Conservation (phyloP, 768 basidiomycete genomes). For the Suillus ampliporus region DNA sequence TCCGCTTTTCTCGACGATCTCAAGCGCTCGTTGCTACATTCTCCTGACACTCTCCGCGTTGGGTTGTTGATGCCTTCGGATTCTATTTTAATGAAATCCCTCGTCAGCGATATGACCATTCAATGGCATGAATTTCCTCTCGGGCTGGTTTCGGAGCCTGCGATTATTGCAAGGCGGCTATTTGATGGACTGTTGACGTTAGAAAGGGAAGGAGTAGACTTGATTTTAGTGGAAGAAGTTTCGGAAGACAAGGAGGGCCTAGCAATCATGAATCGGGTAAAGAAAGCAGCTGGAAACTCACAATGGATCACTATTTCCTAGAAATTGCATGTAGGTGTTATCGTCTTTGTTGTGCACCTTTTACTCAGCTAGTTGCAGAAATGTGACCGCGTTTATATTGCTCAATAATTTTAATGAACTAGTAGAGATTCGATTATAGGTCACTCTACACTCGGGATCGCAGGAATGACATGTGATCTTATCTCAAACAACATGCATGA, state of each 20-base stretch:
- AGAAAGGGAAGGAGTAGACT: conserved; percentile 75
- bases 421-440: neutral
- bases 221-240: conserved; percentile 87
- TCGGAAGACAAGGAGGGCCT: conserved; percentile 82
- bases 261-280: conserved; percentile 93
- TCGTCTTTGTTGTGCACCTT: neutral
- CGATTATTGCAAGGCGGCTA: conserved; percentile 76
- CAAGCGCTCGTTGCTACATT: conserved; percentile 21
- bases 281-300: conserved; percentile 81
- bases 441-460: neutral
- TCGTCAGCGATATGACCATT: conserved; percentile 41
- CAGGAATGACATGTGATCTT: neutral
- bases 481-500: neutral
- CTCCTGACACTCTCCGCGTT: conserved; percentile 44
- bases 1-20: conserved; percentile 52
- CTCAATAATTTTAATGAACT: neutral
- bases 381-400: neutral
- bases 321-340: conserved; percentile 1
- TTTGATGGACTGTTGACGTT: conserved; percentile 88
- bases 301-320: conserved; percentile 34
- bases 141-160: conserved; percentile 58
- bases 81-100: conserved; percentile 43
- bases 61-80: conserved; percentile 74
- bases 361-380: conserved; percentile 2
- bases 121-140: conserved; percentile 63